Evolutionary conservation across 495 filamentous ascomycete species (phyloP), one percentile per base, ranked within the genome.

Genomic region (Haplographium delicatum): DNA sequence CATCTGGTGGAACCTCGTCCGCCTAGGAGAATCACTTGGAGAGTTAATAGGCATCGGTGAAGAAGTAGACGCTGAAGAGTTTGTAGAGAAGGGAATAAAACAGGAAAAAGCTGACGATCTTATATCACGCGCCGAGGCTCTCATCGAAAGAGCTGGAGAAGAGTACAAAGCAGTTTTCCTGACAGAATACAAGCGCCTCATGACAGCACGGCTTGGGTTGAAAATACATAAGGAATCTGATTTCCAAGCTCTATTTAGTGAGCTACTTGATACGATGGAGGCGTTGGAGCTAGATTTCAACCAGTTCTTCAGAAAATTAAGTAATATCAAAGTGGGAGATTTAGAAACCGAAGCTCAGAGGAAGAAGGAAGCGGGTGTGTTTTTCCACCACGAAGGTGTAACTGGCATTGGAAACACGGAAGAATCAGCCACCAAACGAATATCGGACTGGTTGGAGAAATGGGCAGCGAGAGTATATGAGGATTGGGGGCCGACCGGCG

Each of bases 1-100:
- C 34, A 90, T 98, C 62, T 98, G 93, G 93, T 98, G 93, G 93
- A 98, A 98, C 59, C 76, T 98, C 3, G 88, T 96, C 9, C 82
- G 93, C 19, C 76, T 98, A 0, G 93, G 88, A 46, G 93, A 97
- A 68, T 80, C 83, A n/a, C 65, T 96, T 0, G 93, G 88, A 31
- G 93, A 98, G 65, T 76, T 95, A 4, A 76, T 96, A 19, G 93
- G 89, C 31, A 78, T 82, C 0, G 88, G 84, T 2, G 15, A 49
- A 18, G 60, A 71, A 13, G 79, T 89, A 33, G 89, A 97, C 61
- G 76, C 82, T 3, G 66, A 76, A 11, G 66, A 62, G 8, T 96
- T 96, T 56, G 61, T 88, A 15, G 69, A 75, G 7, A 71, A 86
- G 6, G 91, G 91, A 6, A 76, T 95, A 0, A 69, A 71, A 20